Percentiles rank a stretch among this genome's conserved stretches.
Conservation (phyloP, 352 stramenopile genomes). For the Phytophthora syringae region DNA sequence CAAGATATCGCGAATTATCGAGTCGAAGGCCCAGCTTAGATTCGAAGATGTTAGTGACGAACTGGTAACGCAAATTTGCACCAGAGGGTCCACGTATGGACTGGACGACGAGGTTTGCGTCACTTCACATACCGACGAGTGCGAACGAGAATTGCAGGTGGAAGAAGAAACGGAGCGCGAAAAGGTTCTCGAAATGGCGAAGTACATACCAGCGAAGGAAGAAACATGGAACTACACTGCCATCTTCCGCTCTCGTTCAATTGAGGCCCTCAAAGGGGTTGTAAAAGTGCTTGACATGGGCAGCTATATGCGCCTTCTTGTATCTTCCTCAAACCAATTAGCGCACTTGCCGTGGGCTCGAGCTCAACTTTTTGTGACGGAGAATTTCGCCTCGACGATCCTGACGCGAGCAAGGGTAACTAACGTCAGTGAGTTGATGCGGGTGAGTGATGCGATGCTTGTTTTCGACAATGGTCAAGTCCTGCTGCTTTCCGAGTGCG, state of each 20-base stretch:
- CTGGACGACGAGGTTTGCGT: constrained; percentile 43
- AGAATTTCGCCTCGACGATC: constrained; percentile 46
- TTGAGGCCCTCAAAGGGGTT: neutral
- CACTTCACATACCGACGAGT: constrained; percentile 45
- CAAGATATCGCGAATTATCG: neutral
- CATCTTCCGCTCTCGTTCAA: constrained; percentile 15
- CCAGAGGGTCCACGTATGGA: constrained; percentile 23
- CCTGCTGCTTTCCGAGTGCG: constrained; percentile 14
- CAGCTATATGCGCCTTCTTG: neutral
- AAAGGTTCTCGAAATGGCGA: constrained; percentile 5
- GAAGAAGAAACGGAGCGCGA: constrained; percentile 47
- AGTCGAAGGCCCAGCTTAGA: constrained; percentile 25
- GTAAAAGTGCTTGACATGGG: neutral
- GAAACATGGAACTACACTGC: constrained; percentile 27
- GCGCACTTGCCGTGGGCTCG: constrained; percentile 28
- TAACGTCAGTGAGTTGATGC: constrained; percentile 23
- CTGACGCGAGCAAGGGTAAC: neutral
- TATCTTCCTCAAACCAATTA: constrained; percentile 6
- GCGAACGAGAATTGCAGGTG: constrained; percentile 57
- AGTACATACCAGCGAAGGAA: constrained; percentile 18
- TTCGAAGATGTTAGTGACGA: constrained; percentile 29
- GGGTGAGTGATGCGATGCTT: constrained; percentile 40
- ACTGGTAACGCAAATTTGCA: constrained; percentile 15
- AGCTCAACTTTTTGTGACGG: constrained; percentile 35
- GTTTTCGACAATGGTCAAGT: constrained; percentile 38